phyloP scores from a whole-genome alignment of 2,329 filamentous ascomycete genomes.

The Pseudodiploospora longispora region DNA sequence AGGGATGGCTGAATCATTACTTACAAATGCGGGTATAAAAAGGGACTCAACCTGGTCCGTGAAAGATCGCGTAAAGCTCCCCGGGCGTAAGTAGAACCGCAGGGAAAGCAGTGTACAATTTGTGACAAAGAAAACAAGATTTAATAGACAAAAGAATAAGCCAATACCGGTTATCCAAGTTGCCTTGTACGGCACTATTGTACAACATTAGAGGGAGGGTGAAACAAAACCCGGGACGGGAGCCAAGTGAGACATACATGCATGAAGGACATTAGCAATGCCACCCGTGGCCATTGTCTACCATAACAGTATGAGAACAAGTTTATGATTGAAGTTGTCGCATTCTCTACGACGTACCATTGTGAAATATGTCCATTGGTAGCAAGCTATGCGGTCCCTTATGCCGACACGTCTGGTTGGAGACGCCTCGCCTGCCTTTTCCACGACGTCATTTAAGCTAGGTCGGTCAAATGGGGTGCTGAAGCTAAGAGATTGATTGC shows the following conservation, averaged over 20 bases:
- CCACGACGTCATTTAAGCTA: conserved; percentile 27
- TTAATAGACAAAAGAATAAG: conserved; percentile 53
- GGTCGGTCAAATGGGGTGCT: neutral
- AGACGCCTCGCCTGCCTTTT: conserved; percentile 18
- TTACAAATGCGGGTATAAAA: conserved; percentile 62
- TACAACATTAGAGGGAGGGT: neutral
- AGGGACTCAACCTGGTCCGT: conserved; percentile 70
- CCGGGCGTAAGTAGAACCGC: conserved; percentile 62
- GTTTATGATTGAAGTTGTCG: neutral
- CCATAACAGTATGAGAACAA: neutral
- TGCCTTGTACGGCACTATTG: conserved; percentile 20
- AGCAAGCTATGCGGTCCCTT: conserved; percentile 43
- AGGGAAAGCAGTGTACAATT: conserved; percentile 58
- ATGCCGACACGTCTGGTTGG: conserved; percentile 30
- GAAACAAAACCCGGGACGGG: too few species aligned
- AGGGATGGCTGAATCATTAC: neutral
- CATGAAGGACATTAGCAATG: conserved; percentile 45
- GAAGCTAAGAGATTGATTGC: conserved; percentile 2
- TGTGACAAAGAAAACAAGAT: conserved; percentile 52
- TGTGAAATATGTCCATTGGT: conserved; percentile 72
- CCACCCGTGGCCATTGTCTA: conserved; percentile 44
- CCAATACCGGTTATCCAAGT: conserved; percentile 52
- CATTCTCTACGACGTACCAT: conserved; percentile 19
- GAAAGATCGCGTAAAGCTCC: conserved; percentile 64
- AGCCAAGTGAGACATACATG: conserved; percentile 1